Base-by-base conservation (phyloP, 1,284 basidiomycete genomes). In the Earliella scabrosa region DNA sequence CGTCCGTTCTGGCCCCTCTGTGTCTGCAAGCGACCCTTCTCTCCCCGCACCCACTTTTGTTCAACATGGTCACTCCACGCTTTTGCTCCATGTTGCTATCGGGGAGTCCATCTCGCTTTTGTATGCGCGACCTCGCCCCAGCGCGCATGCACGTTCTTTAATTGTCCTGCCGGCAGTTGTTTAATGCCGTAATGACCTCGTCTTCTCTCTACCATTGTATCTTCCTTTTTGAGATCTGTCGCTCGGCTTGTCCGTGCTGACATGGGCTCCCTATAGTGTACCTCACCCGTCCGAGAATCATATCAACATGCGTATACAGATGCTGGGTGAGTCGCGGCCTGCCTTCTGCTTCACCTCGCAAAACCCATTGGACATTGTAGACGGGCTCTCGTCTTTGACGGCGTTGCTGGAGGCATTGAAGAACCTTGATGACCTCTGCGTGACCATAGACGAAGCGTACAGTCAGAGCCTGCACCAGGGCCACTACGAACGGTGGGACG, bases 281-380 rank as follows among this genome's bases (percentile, higher is more conserved):
- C 97, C 97, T 1, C 96, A 98, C 75, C 96, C 97, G 5, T 97
- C 95, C 20, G 97, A 99, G 77, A 92, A 93, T 67, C 90, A 93
- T 70, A 97, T 98, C 66, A 93, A 98, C 69, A 79, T 98, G 41
- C 89, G 97, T 18, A 92, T 99, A 60, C 97, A 98, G 82, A 99
- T 98, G 96, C 97, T 97, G 69, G 95, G 95, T 98, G 70, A 66
- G 95, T 82, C 23, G 20, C n/a, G 5, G 4, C 35, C 38, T 10
- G 8, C 23, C 11, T 20, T 48, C 39, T 38, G n/a, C 35, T 46
- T 44, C 18, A 55, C 23, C 26, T 41, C 14, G 38, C 16, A 26
- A n/a, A 8, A 27, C 35, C 29, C 47, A n/a, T 21, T 34, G 36
- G 29, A 26, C 46, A n/a, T n/a, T n/a, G 40, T 64, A 95, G 93